Base-by-base conservation (phyloP, 2,329 filamentous ascomycete genomes). In the Nemania serpens region DNA sequence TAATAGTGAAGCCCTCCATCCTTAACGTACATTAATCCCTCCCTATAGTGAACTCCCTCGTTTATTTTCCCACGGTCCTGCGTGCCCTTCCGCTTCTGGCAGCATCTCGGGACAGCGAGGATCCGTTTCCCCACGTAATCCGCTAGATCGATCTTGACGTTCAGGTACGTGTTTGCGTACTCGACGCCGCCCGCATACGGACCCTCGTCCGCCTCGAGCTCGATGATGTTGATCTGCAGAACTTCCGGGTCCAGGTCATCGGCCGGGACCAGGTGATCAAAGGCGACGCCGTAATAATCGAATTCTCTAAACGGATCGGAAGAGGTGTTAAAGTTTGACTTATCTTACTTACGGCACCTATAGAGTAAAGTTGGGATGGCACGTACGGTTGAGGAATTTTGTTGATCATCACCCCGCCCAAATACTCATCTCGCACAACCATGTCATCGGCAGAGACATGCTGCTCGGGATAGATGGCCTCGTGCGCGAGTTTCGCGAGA, bases 241-340 rank as follows among this genome's bases (percentile, higher is more conserved):
- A 79, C 75, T 60, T 80, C 75, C 17, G 75, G 77, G 62, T 76
- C 67, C 15, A 41, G 22, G 51, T 80, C 73, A 46, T 75, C 65
- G 9, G 58, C 17, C 2, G 74, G 73, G 47, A 78, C 74, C 20
- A 74, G 68, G 56, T 78, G 70, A 62, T 79, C 75, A 62, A 79
- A 79, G n/a, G 75, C 78, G 36, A 78, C 74, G 25, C 76, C 73
- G 60, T 79, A 78, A 59, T 77, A 77, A 66, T 78, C 70, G 59
- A 75, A 72, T 52, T 48, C 29, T 12, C 47, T 62, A n/a, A n/a
- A n/a, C n/a, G n/a, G n/a, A n/a, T n/a, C n/a, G n/a, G n/a, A n/a
- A n/a, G n/a, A n/a, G n/a, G n/a, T n/a, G n/a, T n/a, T n/a, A n/a
- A n/a, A n/a, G n/a, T n/a, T n/a, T n/a, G n/a, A n/a, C n/a, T n/a